Percentiles rank a stretch among this genome's conserved stretches.
Evolutionary conservation across 2,329 filamentous ascomycete species (phyloP).

Genomic region (Bipolaris victoriae): DNA sequence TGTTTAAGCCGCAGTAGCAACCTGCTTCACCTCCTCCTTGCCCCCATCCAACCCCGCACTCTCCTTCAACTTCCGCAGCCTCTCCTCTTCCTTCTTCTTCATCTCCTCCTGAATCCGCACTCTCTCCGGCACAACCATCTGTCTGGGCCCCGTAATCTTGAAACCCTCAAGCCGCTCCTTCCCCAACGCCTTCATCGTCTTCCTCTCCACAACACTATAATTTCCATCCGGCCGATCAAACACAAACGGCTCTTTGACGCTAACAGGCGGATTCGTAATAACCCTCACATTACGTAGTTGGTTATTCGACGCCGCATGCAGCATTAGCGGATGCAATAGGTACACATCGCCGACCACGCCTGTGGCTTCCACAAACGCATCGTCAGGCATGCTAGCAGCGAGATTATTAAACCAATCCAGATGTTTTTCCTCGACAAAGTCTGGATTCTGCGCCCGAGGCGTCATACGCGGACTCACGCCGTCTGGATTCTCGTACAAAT

Average conservation of each 20-base stretch:
- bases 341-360: conserved; percentile 64
- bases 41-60: conserved; percentile 15
- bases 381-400: conserved; percentile 41
- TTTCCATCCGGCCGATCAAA: conserved; percentile 58
- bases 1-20: conserved; percentile 7
- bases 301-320: conserved; percentile 62
- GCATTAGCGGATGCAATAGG: conserved; percentile 65
- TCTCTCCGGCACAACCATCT: conserved; percentile 59
- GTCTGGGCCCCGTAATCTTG: conserved; percentile 58
- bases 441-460: conserved; percentile 57
- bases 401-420: conserved; percentile 56
- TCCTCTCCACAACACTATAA: conserved; percentile 63
- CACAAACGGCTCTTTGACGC: conserved; percentile 58
- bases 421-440: conserved; percentile 53
- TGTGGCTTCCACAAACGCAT: conserved; percentile 61
- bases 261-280: conserved; percentile 64
- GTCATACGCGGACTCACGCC: conserved; percentile 71
- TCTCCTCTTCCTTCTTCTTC: conserved; percentile 57
- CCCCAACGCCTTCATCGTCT: conserved; percentile 60
- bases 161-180: conserved; percentile 58
- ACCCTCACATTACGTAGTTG: conserved; percentile 55
- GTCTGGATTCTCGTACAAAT: conserved; percentile 65
- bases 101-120: conserved; percentile 57
- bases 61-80: conserved; percentile 48
- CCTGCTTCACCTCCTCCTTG: neutral